Percentiles rank a stretch among this genome's conserved stretches.
phyloP scores from a whole-genome alignment of 192 early-diverging fungal genomes.

The Backusella liffmaniae region DNA sequence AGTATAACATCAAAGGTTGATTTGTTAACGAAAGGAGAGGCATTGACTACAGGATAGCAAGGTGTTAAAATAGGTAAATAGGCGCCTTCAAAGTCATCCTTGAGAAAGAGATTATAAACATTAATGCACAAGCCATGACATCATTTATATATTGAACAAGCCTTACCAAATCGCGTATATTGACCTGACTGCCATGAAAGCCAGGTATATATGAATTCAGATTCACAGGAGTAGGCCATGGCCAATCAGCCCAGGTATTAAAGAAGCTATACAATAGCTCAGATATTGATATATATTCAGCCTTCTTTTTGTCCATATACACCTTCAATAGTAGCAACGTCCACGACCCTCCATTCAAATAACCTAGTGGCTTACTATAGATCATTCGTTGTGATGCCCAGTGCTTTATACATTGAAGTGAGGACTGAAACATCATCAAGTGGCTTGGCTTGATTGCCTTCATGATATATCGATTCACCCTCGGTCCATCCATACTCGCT shows the following conservation, averaged over 20 bases:
- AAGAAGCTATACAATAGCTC: constrained; percentile 22
- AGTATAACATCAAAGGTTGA: constrained; percentile 22
- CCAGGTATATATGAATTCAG: constrained; percentile 15
- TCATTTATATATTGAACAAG: neutral
- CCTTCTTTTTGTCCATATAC: constrained; percentile 10
- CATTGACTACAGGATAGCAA: constrained; percentile 29
- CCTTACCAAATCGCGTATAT: neutral
- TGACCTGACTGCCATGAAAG: neutral
- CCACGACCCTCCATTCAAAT: constrained; percentile 35
- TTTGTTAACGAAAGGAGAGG: constrained; percentile 18
- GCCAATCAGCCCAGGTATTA: constrained; percentile 22
- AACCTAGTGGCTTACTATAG: constrained; percentile 32
- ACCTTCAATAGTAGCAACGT: constrained; percentile 20
- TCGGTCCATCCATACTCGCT: constrained; percentile 34
- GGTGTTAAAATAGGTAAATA: constrained; percentile 32
- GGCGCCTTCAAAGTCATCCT: constrained; percentile 17
- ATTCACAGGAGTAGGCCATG: constrained; percentile 25
- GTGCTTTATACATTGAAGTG: constrained; percentile 28
- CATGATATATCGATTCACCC: constrained; percentile 22
- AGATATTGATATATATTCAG: neutral
- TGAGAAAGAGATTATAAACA: neutral
- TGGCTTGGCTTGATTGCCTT: neutral
- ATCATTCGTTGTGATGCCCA: constrained; percentile 29
- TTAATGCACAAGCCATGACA: neutral
- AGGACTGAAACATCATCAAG: neutral